These are phyloP conservation scores for Cucurbita argyrosperma DNA, from an alignment of 306 rosid genomes.

Conservation along the genomic window DNA sequence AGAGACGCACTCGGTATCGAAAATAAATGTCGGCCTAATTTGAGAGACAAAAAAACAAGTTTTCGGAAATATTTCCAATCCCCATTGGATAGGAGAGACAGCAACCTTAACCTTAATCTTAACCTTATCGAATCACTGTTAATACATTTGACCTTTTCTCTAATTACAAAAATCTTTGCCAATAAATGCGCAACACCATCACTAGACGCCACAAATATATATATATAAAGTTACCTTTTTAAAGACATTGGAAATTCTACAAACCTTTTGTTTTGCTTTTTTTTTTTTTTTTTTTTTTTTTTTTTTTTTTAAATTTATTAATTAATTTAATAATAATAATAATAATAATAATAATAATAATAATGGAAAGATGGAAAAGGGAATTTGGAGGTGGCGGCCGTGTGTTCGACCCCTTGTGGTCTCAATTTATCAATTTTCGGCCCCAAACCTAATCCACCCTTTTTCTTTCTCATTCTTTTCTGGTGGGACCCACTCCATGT, in stretches of 20 bases:
- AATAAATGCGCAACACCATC: not conserved
- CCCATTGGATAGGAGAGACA: too few species aligned
- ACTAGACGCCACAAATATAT: not conserved
- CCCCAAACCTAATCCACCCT: slow-evolving; percentile 1
- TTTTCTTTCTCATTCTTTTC: too few species aligned
- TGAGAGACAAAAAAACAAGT: too few species aligned
- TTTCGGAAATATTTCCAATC: too few species aligned
- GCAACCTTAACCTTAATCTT: not conserved
- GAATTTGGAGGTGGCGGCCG: not conserved
- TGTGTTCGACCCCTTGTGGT: not conserved
- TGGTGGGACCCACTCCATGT: too few species aligned
- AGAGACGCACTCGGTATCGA: too few species aligned
- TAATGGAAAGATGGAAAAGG: not conserved
- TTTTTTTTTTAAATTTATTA: too few species aligned
- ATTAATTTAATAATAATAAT: not conserved
- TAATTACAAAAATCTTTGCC: not conserved
- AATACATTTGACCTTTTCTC: not conserved
- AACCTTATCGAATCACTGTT: not conserved
- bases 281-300: too few species aligned
- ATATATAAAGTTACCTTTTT: not conserved
- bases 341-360: not conserved
- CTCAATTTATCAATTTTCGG: not conserved
- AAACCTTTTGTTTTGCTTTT: not conserved
- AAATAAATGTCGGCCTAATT: too few species aligned
- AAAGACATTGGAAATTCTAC: not conserved